A percentile compares a stretch with the other conserved stretches of the same genome.
Conservation (phyloP, 192 early-diverging fungal genomes). For the Backusella parvicylindrica region DNA sequence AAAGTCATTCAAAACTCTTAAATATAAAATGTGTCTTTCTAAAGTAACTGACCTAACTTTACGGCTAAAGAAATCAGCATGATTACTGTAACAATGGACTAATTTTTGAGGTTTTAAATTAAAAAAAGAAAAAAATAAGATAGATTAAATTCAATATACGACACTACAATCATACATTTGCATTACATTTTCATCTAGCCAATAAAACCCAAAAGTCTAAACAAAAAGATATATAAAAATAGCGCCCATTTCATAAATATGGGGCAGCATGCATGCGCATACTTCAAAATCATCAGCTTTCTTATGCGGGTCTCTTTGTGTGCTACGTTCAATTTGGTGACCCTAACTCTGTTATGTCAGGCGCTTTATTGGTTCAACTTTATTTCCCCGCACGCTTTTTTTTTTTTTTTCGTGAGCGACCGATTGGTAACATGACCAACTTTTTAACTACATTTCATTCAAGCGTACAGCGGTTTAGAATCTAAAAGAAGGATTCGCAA, state of each 20-base stretch:
- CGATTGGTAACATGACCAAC: background rate
- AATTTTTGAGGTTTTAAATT: background rate
- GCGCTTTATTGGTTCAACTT: background rate
- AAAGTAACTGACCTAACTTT: background rate
- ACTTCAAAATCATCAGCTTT: background rate
- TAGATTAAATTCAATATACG: background rate
- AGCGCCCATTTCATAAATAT: background rate
- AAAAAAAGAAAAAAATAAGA: background rate
- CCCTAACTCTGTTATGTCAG: background rate
- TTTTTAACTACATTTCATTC: background rate
- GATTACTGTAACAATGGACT: background rate
- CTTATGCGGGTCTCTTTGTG: background rate
- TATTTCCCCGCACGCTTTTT: background rate
- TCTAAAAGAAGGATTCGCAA: background rate
- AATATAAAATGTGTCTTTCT: background rate
- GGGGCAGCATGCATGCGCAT: background rate
- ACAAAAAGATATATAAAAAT: background rate
- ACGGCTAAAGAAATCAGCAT: background rate
- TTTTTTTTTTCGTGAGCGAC: background rate
- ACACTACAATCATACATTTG: background rate
- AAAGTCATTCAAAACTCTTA: background rate
- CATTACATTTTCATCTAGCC: background rate
- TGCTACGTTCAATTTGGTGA: background rate
- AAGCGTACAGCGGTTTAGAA: background rate
- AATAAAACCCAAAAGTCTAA: background rate